Evolutionary conservation across 768 basidiomycete species (phyloP), one percentile per base, ranked within the genome.

Genomic region (Exidia glandulosa): DNA sequence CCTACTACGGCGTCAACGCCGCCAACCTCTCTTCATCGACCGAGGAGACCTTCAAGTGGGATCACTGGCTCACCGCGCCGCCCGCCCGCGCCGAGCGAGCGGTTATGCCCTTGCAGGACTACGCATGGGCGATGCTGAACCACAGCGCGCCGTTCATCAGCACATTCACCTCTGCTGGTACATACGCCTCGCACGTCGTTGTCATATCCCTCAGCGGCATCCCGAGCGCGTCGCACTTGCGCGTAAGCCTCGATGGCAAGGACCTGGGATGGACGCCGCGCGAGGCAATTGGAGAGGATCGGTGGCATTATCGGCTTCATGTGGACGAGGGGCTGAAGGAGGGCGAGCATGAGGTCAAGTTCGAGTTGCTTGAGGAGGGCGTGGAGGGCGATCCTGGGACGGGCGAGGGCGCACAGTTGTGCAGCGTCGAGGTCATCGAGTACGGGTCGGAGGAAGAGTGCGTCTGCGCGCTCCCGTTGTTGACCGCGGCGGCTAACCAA

Each of bases 41-140:
- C 4, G 25, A 47, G 33, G 58, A 73, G 30, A 70, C 75, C 32
- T 66, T 87, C 31, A 78, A 84, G 6, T 91, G 89, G 89, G 69
- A 75, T 0, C 84, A 88, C 62, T 91, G 89, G 89, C 75, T 90
- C 57, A 75, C 81, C 19, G 48, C 32, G 12, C 60, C 66, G 56
- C 48, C 25, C 12, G 70, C 72, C 2, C 79, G 79, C 9, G 73
- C 83, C 30, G 86, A 90, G 67, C 84, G 85, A 37, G 83, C 85
- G 0, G 77, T 81, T 2, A 90, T 90, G 85, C 83, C 86, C 0
- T 71, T 88, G 69, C 89, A 90, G 63, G 76, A 71, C 13, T 90
- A 91, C 66, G 79, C 88, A 0, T 90, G 89, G 88, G 80, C 82
- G 6, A 68, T 88, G 59, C 80, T 90, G 31, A 85, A 88, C 63